Conservation (phyloP, 2,329 filamentous ascomycete genomes). For the Stemphylium beticola region DNA sequence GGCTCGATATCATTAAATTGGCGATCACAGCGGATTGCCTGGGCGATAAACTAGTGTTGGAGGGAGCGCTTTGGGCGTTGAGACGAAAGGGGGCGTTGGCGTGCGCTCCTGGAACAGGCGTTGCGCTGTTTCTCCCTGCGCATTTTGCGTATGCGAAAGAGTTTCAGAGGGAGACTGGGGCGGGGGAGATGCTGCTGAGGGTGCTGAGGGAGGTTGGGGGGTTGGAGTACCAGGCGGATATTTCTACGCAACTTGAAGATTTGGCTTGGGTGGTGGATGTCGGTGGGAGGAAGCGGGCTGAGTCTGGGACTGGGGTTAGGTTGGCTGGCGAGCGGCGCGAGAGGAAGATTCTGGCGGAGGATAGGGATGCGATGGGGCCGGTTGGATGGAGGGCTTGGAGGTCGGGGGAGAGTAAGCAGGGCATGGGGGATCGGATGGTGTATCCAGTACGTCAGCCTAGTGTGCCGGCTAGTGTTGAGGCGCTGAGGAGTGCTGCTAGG, state of each 20-base stretch:
- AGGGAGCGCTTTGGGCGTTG: background rate
- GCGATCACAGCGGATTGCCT: slow-evolving; percentile 1
- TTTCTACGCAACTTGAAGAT: too few relatives aligned
- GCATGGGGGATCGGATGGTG: background rate
- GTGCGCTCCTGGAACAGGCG: too few relatives aligned
- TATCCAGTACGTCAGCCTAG: slow-evolving; percentile 5
- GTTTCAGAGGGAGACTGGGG: background rate
- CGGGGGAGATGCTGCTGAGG: background rate
- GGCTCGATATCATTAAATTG: slow-evolving; percentile 9
- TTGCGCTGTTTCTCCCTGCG: too few relatives aligned
- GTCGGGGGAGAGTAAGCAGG: background rate
- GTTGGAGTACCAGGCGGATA: too few relatives aligned
- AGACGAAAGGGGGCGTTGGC: background rate
- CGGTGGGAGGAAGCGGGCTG: too few relatives aligned
- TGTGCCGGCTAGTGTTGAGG: slow-evolving; percentile 2
- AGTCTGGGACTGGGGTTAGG: too few relatives aligned
- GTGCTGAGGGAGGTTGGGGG: background rate
- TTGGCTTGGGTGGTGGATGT: too few relatives aligned
- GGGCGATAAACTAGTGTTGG: background rate
- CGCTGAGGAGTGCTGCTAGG: background rate
- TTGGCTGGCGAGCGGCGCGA: too few relatives aligned
- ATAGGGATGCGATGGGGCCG: background rate
- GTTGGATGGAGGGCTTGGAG: too few relatives aligned
- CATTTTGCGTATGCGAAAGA: background rate
- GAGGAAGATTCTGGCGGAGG: too few relatives aligned